Evolutionary conservation across 495 filamentous ascomycete species (phyloP).

Genomic region (Recurvomyces mirabilis): DNA sequence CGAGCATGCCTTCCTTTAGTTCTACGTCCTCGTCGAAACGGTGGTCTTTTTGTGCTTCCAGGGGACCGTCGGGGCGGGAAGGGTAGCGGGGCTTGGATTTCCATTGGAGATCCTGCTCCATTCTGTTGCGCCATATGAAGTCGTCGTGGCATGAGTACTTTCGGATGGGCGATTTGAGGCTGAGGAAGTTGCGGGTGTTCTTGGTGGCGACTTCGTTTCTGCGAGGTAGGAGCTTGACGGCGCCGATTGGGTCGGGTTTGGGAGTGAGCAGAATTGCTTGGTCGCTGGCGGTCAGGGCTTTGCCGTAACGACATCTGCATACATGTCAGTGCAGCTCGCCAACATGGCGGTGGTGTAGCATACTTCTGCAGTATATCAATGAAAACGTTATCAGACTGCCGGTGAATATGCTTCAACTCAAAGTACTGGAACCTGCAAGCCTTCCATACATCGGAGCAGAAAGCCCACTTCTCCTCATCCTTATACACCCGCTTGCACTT

Average conservation of each 20-base stretch:
- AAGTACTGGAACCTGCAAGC: constrained; percentile 29
- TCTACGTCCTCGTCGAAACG: constrained; percentile 22
- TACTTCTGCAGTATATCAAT: constrained; percentile 42
- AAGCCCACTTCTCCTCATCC: constrained; percentile 26
- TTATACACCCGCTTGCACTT: constrained; percentile 33
- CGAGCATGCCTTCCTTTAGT: constrained; percentile 36
- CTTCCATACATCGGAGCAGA: constrained; percentile 27
- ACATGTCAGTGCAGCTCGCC: too few relatives aligned
- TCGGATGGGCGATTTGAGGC: constrained; percentile 18
- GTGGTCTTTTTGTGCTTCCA: constrained; percentile 19
- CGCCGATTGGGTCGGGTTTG: constrained; percentile 32
- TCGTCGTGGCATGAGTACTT: neutral
- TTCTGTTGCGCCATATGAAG: constrained; percentile 7
- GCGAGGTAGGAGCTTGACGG: constrained; percentile 37
- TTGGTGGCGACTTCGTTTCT: constrained; percentile 27
- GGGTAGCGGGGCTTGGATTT: neutral
- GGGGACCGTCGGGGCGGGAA: neutral
- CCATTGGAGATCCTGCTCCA: constrained; percentile 1
- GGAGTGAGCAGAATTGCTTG: constrained; percentile 38
- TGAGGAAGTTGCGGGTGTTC: constrained; percentile 18
- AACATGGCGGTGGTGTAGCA: too few relatives aligned
- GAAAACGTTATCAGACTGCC: constrained; percentile 41
- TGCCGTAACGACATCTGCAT: constrained; percentile 38
- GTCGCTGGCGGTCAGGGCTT: constrained; percentile 28
- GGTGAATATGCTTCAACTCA: constrained; percentile 40